A percentile compares a stretch with the other conserved stretches of the same genome.
Evolutionary conservation across 2,329 filamentous ascomycete species (phyloP).

Genomic region (Sclerotinia borealis): DNA sequence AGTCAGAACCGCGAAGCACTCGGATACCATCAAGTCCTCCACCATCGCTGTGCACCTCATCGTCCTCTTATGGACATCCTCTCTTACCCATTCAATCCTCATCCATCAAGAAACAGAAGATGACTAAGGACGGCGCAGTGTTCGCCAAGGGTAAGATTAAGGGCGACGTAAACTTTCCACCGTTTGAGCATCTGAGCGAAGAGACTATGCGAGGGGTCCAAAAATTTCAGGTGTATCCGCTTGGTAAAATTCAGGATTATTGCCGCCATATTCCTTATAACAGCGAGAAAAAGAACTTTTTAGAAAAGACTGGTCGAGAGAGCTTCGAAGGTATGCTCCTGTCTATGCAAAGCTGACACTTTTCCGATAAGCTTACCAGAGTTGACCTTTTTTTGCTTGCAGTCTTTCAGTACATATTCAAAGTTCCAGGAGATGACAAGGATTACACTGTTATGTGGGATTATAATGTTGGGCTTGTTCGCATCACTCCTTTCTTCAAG

Average conservation of each 20-base stretch:
- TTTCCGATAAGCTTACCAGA: conserved; percentile 3
- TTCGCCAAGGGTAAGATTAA: conserved; percentile 56
- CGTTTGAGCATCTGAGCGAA: conserved; percentile 62
- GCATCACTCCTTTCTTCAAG: conserved; percentile 94
- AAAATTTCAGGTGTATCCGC: conserved; percentile 60
- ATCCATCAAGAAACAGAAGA: conserved; percentile 46
- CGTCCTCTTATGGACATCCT: conserved; percentile 27
- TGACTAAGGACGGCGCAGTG: conserved; percentile 58
- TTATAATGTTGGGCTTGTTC: conserved; percentile 87
- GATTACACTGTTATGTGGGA: conserved; percentile 89
- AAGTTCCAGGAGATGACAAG: conserved; percentile 57
- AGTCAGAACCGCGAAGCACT: conserved; percentile 34
- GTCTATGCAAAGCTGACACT: conserved; percentile 6
- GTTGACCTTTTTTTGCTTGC: conserved; percentile 20
- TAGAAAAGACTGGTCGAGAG: conserved; percentile 78
- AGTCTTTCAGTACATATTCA: conserved; percentile 85
- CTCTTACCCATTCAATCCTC: conserved; percentile 23
- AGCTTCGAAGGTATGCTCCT: conserved; percentile 73
- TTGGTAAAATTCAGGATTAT: conserved; percentile 54
- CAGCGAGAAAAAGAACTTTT: conserved; percentile 87
- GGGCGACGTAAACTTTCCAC: conserved; percentile 66
- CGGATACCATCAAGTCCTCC: conserved; percentile 39
- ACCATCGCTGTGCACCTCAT: conserved; percentile 24
- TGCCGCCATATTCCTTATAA: conserved; percentile 85
- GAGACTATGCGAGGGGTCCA: conserved; percentile 51